These are phyloP conservation scores for Aquilaria agallochum DNA, from an alignment of 441 rosid species.

Conservation along the genomic window DNA sequence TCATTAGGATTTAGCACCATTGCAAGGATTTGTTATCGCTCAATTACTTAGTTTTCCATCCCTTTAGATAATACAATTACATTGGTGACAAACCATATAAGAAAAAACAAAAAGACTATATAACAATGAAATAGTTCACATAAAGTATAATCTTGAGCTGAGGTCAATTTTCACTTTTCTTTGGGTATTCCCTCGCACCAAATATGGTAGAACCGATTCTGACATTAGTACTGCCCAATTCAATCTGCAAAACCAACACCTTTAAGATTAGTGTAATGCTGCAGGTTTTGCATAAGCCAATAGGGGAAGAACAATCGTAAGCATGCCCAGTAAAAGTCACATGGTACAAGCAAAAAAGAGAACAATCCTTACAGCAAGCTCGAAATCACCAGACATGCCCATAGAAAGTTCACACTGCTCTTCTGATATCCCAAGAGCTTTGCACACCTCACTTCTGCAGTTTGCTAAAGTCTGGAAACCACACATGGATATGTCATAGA, in stretches of 20 bases:
- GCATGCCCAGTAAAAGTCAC: too few relatives aligned
- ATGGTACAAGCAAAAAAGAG: not conserved
- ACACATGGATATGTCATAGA: conserved; percentile 13
- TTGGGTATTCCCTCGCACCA: conserved; percentile 86
- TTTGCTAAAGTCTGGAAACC: conserved; percentile 64
- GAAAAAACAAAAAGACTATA: too few relatives aligned
- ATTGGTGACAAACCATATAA: too few relatives aligned
- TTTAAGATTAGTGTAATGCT: too few relatives aligned
- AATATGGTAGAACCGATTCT: conserved; percentile 91
- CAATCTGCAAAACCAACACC: conserved; percentile 52
- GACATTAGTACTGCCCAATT: conserved; percentile 91
- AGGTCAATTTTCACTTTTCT: conserved; percentile 23
- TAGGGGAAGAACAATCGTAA: too few relatives aligned
- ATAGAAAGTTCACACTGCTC: conserved; percentile 91
- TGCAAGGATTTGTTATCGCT: too few relatives aligned
- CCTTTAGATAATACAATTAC: too few relatives aligned
- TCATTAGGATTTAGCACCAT: too few relatives aligned
- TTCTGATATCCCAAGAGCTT: conserved; percentile 72
- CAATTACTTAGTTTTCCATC: too few relatives aligned
- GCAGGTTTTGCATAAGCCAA: too few relatives aligned
- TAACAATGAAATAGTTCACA: too few relatives aligned
- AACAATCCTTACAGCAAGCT: conserved; percentile 67
- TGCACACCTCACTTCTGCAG: conserved; percentile 88
- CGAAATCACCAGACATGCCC: conserved; percentile 98
- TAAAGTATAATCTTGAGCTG: too few relatives aligned